These are phyloP conservation scores for Phytophthora pluvialis DNA, from an alignment of 352 stramenopile species.

Conservation along the genomic window DNA sequence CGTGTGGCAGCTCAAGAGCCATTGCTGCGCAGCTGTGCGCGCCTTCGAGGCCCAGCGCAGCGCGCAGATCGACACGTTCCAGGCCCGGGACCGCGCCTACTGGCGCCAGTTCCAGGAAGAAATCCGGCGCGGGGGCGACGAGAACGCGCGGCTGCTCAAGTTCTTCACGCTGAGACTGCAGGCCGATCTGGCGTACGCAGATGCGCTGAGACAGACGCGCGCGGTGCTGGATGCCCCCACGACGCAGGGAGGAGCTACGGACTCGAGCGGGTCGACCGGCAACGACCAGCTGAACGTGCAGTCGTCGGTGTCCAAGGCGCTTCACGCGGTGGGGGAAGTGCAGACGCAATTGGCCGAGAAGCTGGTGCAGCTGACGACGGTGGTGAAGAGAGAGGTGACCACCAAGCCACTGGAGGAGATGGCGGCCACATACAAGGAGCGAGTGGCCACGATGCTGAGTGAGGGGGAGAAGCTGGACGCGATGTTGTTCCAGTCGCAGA, in stretches of 20 bases:
- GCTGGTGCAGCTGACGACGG: constrained; percentile 72
- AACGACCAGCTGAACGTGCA: constrained; percentile 37
- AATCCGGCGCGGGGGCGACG: constrained; percentile 64
- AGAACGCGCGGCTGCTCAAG: constrained; percentile 67
- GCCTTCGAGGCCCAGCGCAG: constrained; percentile 71
- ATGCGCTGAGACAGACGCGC: constrained; percentile 69
- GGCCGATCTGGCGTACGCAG: constrained; percentile 78
- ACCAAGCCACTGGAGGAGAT: constrained; percentile 78
- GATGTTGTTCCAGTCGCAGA: constrained; percentile 62
- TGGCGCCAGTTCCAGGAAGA: constrained; percentile 85
- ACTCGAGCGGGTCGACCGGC: constrained; percentile 2
- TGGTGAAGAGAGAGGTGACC: constrained; percentile 76
- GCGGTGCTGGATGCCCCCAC: constrained; percentile 52
- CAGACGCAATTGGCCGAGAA: constrained; percentile 85
- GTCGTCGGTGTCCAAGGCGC: constrained; percentile 65
- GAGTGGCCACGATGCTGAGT: constrained; percentile 50
- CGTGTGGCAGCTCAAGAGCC: constrained; percentile 65
- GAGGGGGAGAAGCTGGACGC: constrained; percentile 65
- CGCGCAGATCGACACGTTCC: constrained; percentile 74
- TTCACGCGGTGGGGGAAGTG: constrained; percentile 68
- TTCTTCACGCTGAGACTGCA: constrained; percentile 77
- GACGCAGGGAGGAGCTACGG: neutral
- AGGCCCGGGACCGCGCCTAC: constrained; percentile 70
- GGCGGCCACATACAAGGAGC: constrained; percentile 65
- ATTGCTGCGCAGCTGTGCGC: constrained; percentile 65